phyloP scores from a whole-genome alignment of 2,329 filamentous ascomycete genomes.

The Chrysosporium queenslandicum region DNA sequence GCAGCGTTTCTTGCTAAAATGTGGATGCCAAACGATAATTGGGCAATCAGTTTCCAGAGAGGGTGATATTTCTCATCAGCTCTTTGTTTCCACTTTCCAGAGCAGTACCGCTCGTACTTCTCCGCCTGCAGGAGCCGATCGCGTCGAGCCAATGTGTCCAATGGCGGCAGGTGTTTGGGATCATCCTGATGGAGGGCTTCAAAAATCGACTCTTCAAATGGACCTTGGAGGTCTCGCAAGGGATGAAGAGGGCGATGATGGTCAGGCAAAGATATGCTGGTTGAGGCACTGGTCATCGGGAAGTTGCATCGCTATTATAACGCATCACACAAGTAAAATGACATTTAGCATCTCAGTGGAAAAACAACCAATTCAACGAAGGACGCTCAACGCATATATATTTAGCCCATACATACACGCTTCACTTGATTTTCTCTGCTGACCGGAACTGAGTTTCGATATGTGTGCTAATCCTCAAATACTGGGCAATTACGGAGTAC shows the following conservation, averaged over 20 bases:
- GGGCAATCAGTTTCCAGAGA: conserved; percentile 77
- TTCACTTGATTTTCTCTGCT: no score
- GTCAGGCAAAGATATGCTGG: not conserved
- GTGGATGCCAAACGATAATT: conserved; percentile 90
- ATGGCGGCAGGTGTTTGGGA: conserved; percentile 25
- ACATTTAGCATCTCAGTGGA: no score
- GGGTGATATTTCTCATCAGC: conserved; percentile 73
- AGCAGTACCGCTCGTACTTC: conserved; percentile 60
- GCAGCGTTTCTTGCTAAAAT: conserved; percentile 74
- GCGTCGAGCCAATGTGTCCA: conserved; percentile 44
- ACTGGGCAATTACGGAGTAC: no score
- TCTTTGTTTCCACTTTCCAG: conserved; percentile 64
- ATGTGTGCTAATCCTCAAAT: no score
- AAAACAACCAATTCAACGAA: no score
- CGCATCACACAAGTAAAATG: no score
- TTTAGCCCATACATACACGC: no score
- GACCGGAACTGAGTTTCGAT: no score
- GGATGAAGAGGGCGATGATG: conserved; percentile 24
- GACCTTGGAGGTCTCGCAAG: conserved; percentile 35
- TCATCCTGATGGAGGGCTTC: conserved; percentile 26
- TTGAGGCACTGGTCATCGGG: no score
- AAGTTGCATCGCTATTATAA: no score
- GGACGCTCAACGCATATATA: no score
- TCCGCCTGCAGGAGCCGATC: conserved; percentile 58
- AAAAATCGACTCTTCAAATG: conserved; percentile 39